Percentiles rank a stretch among this genome's conserved stretches.
Conservation (phyloP, 2,329 filamentous ascomycete species). For the Fusarium coicis region DNA sequence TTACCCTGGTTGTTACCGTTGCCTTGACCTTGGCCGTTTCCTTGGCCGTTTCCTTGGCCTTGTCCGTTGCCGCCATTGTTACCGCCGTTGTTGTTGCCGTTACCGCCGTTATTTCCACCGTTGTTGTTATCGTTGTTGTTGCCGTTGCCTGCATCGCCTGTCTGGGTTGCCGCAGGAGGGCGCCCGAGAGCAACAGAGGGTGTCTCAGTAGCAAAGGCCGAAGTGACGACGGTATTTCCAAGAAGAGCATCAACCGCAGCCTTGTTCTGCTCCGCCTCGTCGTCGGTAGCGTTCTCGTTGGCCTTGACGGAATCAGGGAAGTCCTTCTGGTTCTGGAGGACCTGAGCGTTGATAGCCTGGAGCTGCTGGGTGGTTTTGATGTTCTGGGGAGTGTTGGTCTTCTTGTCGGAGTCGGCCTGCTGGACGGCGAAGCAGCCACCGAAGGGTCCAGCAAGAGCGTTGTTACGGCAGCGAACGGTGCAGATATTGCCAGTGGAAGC, state of each 20-base stretch:
- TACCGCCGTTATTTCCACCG: not conserved
- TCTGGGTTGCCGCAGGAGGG: conserved; percentile 6
- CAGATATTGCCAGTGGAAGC: conserved; percentile 67
- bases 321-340: conserved; percentile 62
- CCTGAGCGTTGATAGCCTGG: conserved; percentile 58
- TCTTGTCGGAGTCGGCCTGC: conserved; percentile 58
- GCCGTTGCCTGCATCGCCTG: conserved; percentile 4
- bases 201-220: conserved; percentile 49
- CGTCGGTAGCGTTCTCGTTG: conserved; percentile 54
- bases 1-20: not conserved
- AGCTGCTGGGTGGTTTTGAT: conserved; percentile 60
- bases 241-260: conserved; percentile 55
- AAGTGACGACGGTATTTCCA: conserved; percentile 43
- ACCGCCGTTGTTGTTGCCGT: not conserved
- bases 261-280: conserved; percentile 42
- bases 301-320: conserved; percentile 55
- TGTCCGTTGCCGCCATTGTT: not conserved
- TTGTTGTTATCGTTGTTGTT: conserved; percentile 21
- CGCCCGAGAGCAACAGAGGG: conserved; percentile 39
- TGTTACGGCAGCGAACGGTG: conserved; percentile 70
- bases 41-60: not conserved
- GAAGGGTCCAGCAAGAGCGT: conserved; percentile 66
- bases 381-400: conserved; percentile 55
- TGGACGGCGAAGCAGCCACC: conserved; percentile 68
- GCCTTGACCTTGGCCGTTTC: not conserved